Conservation (phyloP, 1,284 basidiomycete species). For the Clitocybe nebularis region DNA sequence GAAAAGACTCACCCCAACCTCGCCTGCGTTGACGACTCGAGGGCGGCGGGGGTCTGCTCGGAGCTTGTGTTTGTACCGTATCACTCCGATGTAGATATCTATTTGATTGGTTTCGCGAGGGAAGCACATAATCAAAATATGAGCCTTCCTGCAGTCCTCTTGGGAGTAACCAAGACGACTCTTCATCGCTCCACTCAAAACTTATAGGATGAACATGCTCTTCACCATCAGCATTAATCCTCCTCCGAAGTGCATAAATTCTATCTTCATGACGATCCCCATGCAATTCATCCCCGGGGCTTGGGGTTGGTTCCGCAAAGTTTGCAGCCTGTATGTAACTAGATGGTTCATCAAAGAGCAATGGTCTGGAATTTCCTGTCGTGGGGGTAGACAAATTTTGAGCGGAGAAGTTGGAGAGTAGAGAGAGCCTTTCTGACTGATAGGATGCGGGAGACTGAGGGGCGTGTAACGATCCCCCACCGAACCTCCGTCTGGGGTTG, state of each 20-base stretch:
- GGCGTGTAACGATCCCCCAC: slow-evolving; percentile 4
- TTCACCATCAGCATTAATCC: slow-evolving; percentile 36
- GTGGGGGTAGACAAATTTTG: slow-evolving; percentile 33
- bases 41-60: slow-evolving; percentile 16
- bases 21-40: slow-evolving; percentile 33
- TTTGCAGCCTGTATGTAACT: slow-evolving; percentile 26
- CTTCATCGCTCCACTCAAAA: slow-evolving; percentile 32
- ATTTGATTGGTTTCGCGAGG: slow-evolving; percentile 5
- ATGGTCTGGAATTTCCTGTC: slow-evolving; percentile 25
- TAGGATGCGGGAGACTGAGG: slow-evolving; percentile 16
- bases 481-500: slow-evolving; percentile 10
- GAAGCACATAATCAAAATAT: slow-evolving; percentile 8
- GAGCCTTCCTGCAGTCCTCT: slow-evolving; percentile 16
- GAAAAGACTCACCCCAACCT: slow-evolving; percentile 45
- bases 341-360: slow-evolving; percentile 36
- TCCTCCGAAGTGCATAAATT: slow-evolving; percentile 37
- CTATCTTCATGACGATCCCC: slow-evolving; percentile 22
- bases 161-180: slow-evolving; percentile 27
- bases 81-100: slow-evolving; percentile 16
- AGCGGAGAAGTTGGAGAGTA: slow-evolving; percentile 32
- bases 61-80: slow-evolving; percentile 18
- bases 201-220: slow-evolving; percentile 38
- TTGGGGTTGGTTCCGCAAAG: slow-evolving; percentile 13
- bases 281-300: slow-evolving; percentile 15
- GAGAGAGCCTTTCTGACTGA: slow-evolving; percentile 28